Base-by-base conservation (phyloP, 176 grass and related monocot genomes). In the Guadua angustifolia region DNA sequence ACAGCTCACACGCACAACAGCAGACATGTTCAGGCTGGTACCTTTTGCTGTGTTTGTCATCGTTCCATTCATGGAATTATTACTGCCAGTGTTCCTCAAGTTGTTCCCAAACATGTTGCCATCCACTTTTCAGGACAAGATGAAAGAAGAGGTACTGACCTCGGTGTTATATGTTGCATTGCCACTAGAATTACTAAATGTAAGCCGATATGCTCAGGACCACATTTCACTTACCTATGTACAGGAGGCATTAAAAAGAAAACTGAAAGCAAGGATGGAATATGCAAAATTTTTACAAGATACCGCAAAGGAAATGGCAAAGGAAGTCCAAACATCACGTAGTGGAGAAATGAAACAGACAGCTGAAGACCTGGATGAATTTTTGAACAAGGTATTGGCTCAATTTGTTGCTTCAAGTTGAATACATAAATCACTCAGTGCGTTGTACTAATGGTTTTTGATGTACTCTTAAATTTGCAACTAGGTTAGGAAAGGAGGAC, bases 211-310 rank as follows among this genome's bases (percentile, higher is more conserved):
- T 40, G 17, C 60, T 73, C 45, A 82, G 40, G 49, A 78, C 25
- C 21, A 15, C 65, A 78, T 78, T 86, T 81, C 21, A 77, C 64
- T 57, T 82, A 72, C 3, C 73, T 50, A 75, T 45, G 56, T 85
- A 53, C 66, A 98, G 95, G 95, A 95, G 79, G 87, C 88, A 74
- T 69, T 98, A 52, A 98, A 95, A 82, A 93, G 85, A 63, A 95
- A 92, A 90, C 73, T 95, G 60, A 89, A 93, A 86, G 95, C 91
- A 90, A 92, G 91, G 90, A 93, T 98, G 71, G 92, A 94, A 84
- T 98, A 98, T 85, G 93, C 93, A 52, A 93, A 84, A 35, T 95
- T 94, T 93, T 89, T 98, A 87, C 95, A 98, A 89, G 93, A 95
- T 33, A 98, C 93, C 53, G 87, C 89, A 61, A 92, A 93, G 84